Evolutionary conservation across 331 rosid genomes (phyloP).

Genomic region (Cydonia oblonga): DNA sequence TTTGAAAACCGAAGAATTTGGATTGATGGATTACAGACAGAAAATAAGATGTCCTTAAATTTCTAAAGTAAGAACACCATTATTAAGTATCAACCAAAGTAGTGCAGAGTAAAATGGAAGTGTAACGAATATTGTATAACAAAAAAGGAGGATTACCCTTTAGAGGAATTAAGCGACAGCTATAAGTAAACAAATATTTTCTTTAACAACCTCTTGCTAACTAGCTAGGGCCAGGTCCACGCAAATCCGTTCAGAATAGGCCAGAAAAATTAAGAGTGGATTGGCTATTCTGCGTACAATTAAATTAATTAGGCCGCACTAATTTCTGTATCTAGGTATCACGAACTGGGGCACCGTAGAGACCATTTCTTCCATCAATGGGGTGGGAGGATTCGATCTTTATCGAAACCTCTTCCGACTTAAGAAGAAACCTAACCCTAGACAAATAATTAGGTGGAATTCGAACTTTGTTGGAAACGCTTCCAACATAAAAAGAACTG

Average conservation of each 20-base stretch:
- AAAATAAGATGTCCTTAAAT: background rate
- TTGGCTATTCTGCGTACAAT: background rate
- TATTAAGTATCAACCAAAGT: background rate
- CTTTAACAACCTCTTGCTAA: background rate
- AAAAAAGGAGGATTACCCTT: too few species aligned
- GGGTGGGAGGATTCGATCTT: background rate
- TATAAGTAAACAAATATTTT: too few species aligned
- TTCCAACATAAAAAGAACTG: background rate
- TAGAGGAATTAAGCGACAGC: too few species aligned
- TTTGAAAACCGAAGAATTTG: background rate
- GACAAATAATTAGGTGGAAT: background rate
- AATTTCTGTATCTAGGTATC: conserved; percentile 11
- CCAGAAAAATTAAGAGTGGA: background rate
- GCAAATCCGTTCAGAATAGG: background rate
- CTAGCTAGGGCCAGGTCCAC: background rate
- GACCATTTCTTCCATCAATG: background rate
- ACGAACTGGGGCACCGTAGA: background rate
- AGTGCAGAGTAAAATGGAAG: background rate
- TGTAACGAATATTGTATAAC: background rate
- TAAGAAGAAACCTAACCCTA: background rate
- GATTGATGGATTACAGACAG: background rate
- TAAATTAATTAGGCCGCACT: background rate
- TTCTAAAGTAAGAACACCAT: background rate
- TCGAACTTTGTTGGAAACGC: background rate
- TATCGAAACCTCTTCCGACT: background rate